A percentile compares a stretch with the other conserved stretches of the same genome.
Evolutionary conservation across 202 grass and related monocot genomes (phyloP).

Genomic region (Panicum hallii): DNA sequence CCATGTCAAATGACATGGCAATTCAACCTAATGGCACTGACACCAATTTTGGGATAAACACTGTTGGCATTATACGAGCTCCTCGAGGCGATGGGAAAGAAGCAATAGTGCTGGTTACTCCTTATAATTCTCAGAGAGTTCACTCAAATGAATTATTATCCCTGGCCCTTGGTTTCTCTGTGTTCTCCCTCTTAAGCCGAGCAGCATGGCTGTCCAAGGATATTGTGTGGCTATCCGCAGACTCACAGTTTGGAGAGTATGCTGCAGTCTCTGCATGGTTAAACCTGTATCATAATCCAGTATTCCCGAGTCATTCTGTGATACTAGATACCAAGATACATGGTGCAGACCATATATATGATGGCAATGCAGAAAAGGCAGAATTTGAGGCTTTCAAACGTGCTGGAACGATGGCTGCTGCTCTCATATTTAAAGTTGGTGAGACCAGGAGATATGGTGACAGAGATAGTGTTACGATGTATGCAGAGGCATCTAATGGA

Average conservation of each 20-base stretch:
- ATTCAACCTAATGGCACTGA: conserved; percentile 55
- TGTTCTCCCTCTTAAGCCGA: conserved; percentile 83
- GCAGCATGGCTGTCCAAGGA: conserved; percentile 93
- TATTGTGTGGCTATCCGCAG: conserved; percentile 90
- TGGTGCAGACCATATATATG: conserved; percentile 40
- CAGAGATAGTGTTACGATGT: conserved; percentile 85
- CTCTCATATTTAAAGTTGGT: conserved; percentile 84
- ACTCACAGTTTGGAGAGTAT: conserved; percentile 91
- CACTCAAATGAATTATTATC: conserved; percentile 73
- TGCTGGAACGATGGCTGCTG: conserved; percentile 94
- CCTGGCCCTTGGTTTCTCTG: conserved; percentile 84
- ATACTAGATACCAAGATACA: conserved; percentile 40
- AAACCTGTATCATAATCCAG: conserved; percentile 85
- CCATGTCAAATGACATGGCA: conserved; percentile 49
- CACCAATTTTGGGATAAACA: conserved; percentile 63
- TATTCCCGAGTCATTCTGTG: conserved; percentile 50
- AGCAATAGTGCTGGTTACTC: conserved; percentile 91
- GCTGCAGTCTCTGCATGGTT: conserved; percentile 84
- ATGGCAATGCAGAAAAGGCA: conserved; percentile 43
- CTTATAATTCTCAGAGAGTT: conserved; percentile 77
- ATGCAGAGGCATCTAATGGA: conserved; percentile 95
- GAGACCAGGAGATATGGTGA: conserved; percentile 61
- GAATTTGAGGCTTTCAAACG: conserved; percentile 71
- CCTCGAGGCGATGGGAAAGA: conserved; percentile 98
- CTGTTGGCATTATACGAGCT: conserved; percentile 84